Evolutionary conservation across 2,329 filamentous ascomycete genomes (phyloP).

Genomic region (Arthrobotrys entomopaga): DNA sequence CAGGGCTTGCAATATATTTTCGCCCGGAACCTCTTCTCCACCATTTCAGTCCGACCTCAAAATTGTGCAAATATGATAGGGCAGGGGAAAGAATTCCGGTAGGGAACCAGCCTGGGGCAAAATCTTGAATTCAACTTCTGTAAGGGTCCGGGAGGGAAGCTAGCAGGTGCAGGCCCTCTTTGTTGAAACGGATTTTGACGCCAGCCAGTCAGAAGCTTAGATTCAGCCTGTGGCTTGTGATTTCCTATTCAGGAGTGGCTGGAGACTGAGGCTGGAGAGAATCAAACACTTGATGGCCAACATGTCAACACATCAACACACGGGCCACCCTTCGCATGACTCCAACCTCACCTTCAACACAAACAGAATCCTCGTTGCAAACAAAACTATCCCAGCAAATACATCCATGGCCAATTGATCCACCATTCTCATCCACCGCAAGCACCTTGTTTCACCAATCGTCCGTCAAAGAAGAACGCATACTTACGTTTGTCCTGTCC

Average conservation of each 20-base stretch:
- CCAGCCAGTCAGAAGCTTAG: not conserved
- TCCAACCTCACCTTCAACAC: slow-evolving; percentile 15
- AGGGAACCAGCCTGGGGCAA: not conserved
- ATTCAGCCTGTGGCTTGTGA: not conserved
- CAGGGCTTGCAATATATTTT: too few relatives aligned
- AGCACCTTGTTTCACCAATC: too few relatives aligned
- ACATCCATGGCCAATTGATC: not conserved
- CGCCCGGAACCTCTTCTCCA: too few relatives aligned
- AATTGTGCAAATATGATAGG: slow-evolving; percentile 1
- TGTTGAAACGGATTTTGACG: not conserved
- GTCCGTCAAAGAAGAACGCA: too few relatives aligned
- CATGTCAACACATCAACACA: slow-evolving; percentile 5
- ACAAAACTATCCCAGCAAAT: not conserved
- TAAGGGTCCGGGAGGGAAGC: not conserved
- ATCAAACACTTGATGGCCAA: slow-evolving; percentile 4
- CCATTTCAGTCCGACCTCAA: too few relatives aligned
- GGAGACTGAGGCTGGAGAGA: slow-evolving; percentile 3
- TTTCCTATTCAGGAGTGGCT: not conserved
- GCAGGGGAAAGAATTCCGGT: not conserved
- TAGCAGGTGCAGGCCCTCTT: too few relatives aligned
- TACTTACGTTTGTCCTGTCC: too few relatives aligned
- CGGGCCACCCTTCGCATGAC: slow-evolving; percentile 7
- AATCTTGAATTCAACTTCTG: not conserved
- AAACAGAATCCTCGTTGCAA: slow-evolving; percentile 6
- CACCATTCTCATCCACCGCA: not conserved